Evolutionary conservation across 768 basidiomycete genomes (phyloP).

Genomic region (Collybia mongolica): DNA sequence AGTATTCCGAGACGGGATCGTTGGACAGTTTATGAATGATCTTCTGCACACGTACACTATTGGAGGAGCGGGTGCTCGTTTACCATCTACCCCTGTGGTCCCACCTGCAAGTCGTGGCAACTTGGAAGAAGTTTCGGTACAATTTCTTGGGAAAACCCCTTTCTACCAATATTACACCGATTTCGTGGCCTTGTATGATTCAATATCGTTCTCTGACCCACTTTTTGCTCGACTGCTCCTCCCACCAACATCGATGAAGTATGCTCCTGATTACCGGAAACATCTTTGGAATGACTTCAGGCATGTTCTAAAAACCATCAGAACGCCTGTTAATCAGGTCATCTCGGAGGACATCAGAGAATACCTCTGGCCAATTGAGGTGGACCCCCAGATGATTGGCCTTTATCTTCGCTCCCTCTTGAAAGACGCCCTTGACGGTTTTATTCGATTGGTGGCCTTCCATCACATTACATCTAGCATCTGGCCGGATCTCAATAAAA

Average conservation of each 20-base stretch:
- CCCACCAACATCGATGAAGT: slow-evolving; percentile 73
- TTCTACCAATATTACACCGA: slow-evolving; percentile 96
- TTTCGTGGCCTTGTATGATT: slow-evolving; percentile 86
- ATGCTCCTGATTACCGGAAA: slow-evolving; percentile 80
- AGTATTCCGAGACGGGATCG: slow-evolving; percentile 76
- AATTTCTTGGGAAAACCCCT: slow-evolving; percentile 70
- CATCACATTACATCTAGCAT: slow-evolving; percentile 79
- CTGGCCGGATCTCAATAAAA: slow-evolving; percentile 61
- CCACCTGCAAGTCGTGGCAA: slow-evolving; percentile 16
- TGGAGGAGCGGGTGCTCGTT: slow-evolving; percentile 21
- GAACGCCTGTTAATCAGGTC: slow-evolving; percentile 48
- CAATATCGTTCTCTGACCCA: slow-evolving; percentile 83
- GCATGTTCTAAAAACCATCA: slow-evolving; percentile 62
- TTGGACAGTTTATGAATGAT: slow-evolving; percentile 56
- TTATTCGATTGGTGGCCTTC: slow-evolving; percentile 65
- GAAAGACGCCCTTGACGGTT: slow-evolving; percentile 46
- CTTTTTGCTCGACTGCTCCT: slow-evolving; percentile 76
- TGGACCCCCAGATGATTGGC: slow-evolving; percentile 55
- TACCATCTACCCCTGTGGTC: slow-evolving; percentile 14
- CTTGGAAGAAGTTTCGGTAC: slow-evolving; percentile 54
- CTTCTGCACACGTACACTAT: slow-evolving; percentile 57
- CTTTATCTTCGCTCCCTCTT: slow-evolving; percentile 62
- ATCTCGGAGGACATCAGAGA: slow-evolving; percentile 52
- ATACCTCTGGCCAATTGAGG: slow-evolving; percentile 74
- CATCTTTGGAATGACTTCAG: slow-evolving; percentile 81